Percentiles rank a stretch among this genome's conserved stretches.
These are phyloP conservation scores for Haplosporangium sp. DNA, from an alignment of 371 early-diverging fungal genomes.

Conservation along the genomic window DNA sequence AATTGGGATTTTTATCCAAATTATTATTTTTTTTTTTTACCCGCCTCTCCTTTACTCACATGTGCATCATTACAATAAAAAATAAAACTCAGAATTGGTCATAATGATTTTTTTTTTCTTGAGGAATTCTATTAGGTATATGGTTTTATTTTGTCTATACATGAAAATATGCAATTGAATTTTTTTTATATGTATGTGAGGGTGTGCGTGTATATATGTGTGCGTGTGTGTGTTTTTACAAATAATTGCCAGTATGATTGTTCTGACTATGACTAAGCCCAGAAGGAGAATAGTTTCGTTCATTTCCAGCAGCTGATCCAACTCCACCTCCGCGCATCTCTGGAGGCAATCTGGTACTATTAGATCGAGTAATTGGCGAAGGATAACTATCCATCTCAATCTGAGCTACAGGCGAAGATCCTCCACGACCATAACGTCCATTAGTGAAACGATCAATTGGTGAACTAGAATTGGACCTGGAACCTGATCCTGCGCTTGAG, in stretches of 20 bases:
- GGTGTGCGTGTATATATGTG: too few species aligned
- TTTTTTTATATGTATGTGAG: not conserved
- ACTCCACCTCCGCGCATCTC: slow-evolving; percentile 11
- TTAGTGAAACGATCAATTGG: slow-evolving; percentile 10
- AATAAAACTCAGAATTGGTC: too few species aligned
- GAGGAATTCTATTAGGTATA: too few species aligned
- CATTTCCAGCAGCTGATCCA: not conserved
- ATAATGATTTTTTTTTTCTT: too few species aligned
- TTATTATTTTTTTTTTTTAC: too few species aligned
- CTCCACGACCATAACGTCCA: slow-evolving; percentile 1
- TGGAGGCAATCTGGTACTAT: slow-evolving; percentile 20
- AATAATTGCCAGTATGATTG: not conserved
- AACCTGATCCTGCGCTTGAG: slow-evolving; percentile 6
- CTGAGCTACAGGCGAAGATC: not conserved
- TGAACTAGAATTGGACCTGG: not conserved
- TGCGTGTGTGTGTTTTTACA: not conserved
- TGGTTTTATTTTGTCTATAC: not conserved
- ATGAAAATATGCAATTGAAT: not conserved
- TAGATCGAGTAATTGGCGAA: slow-evolving; percentile 13
- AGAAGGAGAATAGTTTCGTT: not conserved
- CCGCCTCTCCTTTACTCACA: too few species aligned
- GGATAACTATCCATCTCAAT: slow-evolving; percentile 16
- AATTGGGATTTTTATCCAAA: too few species aligned
- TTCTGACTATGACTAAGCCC: not conserved
- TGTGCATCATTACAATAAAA: too few species aligned